Evolutionary conservation across 768 basidiomycete species (phyloP).

Genomic region (Collybia mongolica): DNA sequence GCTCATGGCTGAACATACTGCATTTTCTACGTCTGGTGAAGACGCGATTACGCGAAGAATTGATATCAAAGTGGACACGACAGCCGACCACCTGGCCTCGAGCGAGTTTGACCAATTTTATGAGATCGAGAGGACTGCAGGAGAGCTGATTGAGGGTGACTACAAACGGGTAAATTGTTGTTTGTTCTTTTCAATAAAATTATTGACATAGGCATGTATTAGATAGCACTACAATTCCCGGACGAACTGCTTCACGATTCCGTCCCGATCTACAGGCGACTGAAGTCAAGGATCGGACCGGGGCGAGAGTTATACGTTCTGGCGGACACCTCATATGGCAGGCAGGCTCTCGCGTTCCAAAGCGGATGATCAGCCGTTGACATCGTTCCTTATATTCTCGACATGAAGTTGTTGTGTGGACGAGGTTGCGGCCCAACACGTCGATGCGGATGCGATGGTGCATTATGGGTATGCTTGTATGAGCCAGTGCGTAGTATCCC

Average conservation of each 20-base stretch:
- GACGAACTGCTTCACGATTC: slow-evolving; percentile 89
- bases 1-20: slow-evolving; percentile 19
- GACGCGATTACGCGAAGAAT: slow-evolving; percentile 62
- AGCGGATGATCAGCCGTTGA: slow-evolving; percentile 11
- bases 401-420: slow-evolving; percentile 87
- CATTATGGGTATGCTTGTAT: slow-evolving; percentile 98
- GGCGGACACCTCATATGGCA: slow-evolving; percentile 98
- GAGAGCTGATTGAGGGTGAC: slow-evolving; percentile 55
- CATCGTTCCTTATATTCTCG: slow-evolving; percentile 1
- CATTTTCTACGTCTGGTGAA: slow-evolving; percentile 59
- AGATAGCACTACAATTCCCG: slow-evolving; percentile 94
- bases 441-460: slow-evolving; percentile 86
- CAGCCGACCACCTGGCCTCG: slow-evolving; percentile 27
- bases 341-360: slow-evolving; percentile 44
- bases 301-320: slow-evolving; percentile 35
- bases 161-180: slow-evolving; percentile 63
- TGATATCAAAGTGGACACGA: slow-evolving; percentile 39
- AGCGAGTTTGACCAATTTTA: slow-evolving; percentile 64
- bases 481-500: slow-evolving; percentile 63
- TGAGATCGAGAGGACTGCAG: slow-evolving; percentile 68
- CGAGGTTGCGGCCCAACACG: slow-evolving; percentile 92
- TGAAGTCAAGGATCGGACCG: slow-evolving; percentile 43
- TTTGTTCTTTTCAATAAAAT: background rate
- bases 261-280: slow-evolving; percentile 72
- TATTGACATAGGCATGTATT: background rate